Percentiles rank a stretch among this genome's conserved stretches.
Evolutionary conservation across 345 rosid species (phyloP).

Genomic region (Sapria himalayana): DNA sequence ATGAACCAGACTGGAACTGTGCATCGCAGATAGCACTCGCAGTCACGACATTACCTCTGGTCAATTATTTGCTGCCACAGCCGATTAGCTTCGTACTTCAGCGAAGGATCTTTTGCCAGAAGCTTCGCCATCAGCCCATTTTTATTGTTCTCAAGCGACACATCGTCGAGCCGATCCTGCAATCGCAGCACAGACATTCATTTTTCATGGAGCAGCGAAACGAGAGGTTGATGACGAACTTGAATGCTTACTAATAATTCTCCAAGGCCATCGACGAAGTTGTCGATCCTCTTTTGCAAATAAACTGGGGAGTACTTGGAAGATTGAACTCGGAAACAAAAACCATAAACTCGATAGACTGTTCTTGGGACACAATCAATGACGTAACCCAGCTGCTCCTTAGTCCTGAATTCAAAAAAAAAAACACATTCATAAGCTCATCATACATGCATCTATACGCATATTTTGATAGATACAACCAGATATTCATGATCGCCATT

Average conservation of each 20-base stretch:
- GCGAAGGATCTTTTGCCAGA: constrained; percentile 79
- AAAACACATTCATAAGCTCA: no score
- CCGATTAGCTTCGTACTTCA: constrained; percentile 53
- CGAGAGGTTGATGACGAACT: constrained; percentile 4
- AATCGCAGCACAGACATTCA: constrained; percentile 4
- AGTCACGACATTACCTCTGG: constrained; percentile 57
- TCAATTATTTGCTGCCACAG: constrained; percentile 75
- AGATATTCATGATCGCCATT: no score
- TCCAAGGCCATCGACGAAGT: constrained; percentile 45
- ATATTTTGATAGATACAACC: no score
- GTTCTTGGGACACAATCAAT: constrained; percentile 65
- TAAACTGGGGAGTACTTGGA: constrained; percentile 63
- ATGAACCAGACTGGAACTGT: no score
- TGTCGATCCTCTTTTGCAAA: constrained; percentile 56
- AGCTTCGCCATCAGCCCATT: constrained; percentile 62
- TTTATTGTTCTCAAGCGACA: constrained; percentile 48
- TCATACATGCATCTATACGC: no score
- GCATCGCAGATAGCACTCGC: no score
- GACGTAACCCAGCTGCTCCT: constrained; percentile 95
- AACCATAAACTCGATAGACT: constrained; percentile 57
- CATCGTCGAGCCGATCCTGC: constrained; percentile 59
- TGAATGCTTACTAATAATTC: constrained; percentile 40
- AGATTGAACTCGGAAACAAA: constrained; percentile 77
- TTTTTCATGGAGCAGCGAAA: not conserved
- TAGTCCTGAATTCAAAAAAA: constrained; percentile 33